Percentiles rank a stretch among this genome's conserved stretches.
Evolutionary conservation across 2,329 filamentous ascomycete species (phyloP).

Genomic region (Cladosporium sp.): DNA sequence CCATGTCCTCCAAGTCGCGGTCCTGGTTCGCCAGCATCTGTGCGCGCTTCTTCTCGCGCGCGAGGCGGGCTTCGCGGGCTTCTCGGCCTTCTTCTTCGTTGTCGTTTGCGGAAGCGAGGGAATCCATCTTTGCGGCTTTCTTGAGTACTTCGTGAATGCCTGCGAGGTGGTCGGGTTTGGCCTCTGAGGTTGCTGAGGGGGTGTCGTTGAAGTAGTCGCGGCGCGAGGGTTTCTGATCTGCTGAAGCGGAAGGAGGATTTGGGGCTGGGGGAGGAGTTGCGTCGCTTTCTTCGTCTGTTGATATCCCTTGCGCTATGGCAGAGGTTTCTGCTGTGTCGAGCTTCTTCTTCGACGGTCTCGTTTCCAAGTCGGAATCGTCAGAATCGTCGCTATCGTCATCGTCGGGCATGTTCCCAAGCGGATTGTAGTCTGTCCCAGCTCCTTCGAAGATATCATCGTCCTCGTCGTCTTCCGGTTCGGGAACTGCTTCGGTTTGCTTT

Average conservation of each 20-base stretch:
- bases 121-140: conserved; percentile 58
- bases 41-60: conserved; percentile 55
- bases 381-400: conserved; percentile 43
- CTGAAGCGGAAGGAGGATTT: background rate
- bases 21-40: conserved; percentile 67
- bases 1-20: conserved; percentile 83
- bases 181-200: conserved; percentile 13
- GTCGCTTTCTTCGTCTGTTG: conserved; percentile 1
- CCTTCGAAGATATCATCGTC: conserved; percentile 59
- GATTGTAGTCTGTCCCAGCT: conserved; percentile 55
- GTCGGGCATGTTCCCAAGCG: conserved; percentile 40
- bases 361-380: conserved; percentile 27
- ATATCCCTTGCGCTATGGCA: too few relatives aligned
- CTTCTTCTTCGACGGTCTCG: background rate
- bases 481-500: conserved; percentile 3
- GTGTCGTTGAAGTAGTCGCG: conserved; percentile 35
- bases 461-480: conserved; percentile 34
- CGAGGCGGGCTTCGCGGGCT: conserved; percentile 29
- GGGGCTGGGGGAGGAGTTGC: background rate
- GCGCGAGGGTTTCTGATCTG: conserved; percentile 10
- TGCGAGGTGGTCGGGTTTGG: conserved; percentile 21
- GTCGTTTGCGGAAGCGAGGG: conserved; percentile 35
- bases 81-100: conserved; percentile 42
- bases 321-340: background rate
- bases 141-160: conserved; percentile 49